Base-by-base conservation (phyloP, 257 asterid genomes). In the Lithospermum erythrorhizon region DNA sequence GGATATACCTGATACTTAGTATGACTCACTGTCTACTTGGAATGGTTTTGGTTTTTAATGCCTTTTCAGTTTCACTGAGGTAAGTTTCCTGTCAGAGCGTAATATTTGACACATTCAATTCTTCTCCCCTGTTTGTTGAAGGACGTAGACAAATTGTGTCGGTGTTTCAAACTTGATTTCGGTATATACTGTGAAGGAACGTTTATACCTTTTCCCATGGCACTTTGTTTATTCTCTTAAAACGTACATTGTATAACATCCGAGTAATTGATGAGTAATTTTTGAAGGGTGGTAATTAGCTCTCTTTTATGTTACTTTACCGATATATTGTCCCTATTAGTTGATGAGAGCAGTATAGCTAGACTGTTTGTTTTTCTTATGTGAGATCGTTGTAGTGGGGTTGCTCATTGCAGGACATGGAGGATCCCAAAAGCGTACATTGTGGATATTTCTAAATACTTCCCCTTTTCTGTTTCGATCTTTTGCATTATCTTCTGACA, bases 401-500 rank as follows among this genome's bases (percentile, higher is more conserved):
- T 53, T 20, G 57, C 24, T 53, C 57, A n/a, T 53, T n/a, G 23
- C 24, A n/a, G 57, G 20, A 53, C 27, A 53, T 19, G 23, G 23
- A 53, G 57, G 24, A 15, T 6, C 23, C 24, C 24, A 18, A n/a
- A 9, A n/a, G 15, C 1, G 23, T 53, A 3, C 23, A 7, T 1
- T 53, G 21, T 17, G 13, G 13, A n/a, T 57, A 49, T 29, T 53
- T 21, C 59, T 58, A 72, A 30, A 70, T 66, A 24, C 16, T 53
- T 53, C 16, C 24, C 57, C 18, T 22, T 51, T 69, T 63, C n/a
- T 17, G 57, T 65, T 58, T 65, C 76, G 74, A 20, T 35, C 72
- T 58, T 68, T 53, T 53, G 24, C 55, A 59, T 62, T 61, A 23
- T 74, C n/a, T 25, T 74, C 72, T 76, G 68, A 29, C 89, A 88